These are phyloP conservation scores for Eremothecium cymbalariae DNA, from an alignment of 1,139 yeast species.

Conservation along the genomic window DNA sequence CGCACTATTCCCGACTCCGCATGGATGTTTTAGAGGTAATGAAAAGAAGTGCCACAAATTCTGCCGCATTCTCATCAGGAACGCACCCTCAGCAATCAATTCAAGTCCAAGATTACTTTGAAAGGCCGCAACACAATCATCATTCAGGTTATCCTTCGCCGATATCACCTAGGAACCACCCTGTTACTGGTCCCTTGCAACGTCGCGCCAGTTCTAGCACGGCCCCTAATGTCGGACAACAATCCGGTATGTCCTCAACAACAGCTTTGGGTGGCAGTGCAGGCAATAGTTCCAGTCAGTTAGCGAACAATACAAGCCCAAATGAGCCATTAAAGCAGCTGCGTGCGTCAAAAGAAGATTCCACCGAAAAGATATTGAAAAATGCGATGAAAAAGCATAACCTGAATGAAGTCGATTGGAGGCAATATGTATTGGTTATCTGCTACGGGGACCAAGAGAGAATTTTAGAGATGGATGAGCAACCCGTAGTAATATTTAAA, in stretches of 20 bases:
- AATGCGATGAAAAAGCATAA: constrained; percentile 86
- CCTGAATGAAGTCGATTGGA: constrained; percentile 74
- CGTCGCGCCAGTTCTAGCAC: constrained; percentile 3
- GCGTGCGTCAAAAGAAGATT: constrained; percentile 84
- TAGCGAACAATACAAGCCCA: constrained; percentile 13
- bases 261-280: background rate
- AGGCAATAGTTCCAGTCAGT: background rate
- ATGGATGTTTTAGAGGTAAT: constrained; percentile 28
- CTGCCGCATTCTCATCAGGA: constrained; percentile 8
- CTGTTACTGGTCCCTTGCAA: background rate
- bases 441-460: constrained; percentile 90
- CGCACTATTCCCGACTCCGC: constrained; percentile 26
- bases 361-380: constrained; percentile 81
- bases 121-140: constrained; percentile 5
- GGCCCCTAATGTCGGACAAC: background rate
- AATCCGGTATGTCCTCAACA: constrained; percentile 4
- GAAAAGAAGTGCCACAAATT: constrained; percentile 15
- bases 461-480: constrained; percentile 73
- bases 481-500: constrained; percentile 82
- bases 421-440: constrained; percentile 79
- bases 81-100: background rate
- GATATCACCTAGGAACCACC: constrained; percentile 2
- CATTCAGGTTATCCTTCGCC: constrained; percentile 3
- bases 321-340: constrained; percentile 75
- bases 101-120: constrained; percentile 11